phyloP scores from a whole-genome alignment of 1,284 basidiomycete genomes.

The Rhodotorula sp. region DNA sequence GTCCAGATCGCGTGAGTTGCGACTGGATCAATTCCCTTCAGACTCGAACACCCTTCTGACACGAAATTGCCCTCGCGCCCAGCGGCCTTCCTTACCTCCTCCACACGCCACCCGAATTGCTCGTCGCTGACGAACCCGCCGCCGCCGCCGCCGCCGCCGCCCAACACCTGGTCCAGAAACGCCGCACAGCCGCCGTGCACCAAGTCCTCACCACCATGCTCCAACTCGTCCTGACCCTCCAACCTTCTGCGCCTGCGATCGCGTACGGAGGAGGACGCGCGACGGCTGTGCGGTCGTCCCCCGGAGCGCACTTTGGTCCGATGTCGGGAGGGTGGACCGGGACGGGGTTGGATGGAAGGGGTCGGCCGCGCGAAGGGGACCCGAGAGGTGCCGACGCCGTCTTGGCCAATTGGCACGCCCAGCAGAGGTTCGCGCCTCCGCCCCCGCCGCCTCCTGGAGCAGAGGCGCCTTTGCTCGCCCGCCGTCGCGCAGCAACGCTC shows the following conservation, averaged over 20 bases:
- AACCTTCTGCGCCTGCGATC: conserved; percentile 20
- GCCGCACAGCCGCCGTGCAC: conserved; percentile 23
- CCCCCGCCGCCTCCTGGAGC: neutral
- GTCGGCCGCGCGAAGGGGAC: too few relatives aligned
- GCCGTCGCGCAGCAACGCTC: conserved; percentile 23
- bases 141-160: too few relatives aligned
- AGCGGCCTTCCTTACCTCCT: conserved; percentile 37
- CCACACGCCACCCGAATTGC: conserved; percentile 4
- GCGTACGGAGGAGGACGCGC: conserved; percentile 10
- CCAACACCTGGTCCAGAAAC: neutral
- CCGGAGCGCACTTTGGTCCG: too few relatives aligned
- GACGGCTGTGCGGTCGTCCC: too few relatives aligned
- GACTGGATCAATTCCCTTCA: too few relatives aligned
- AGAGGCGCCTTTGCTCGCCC: neutral
- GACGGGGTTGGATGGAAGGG: too few relatives aligned
- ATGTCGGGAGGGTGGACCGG: too few relatives aligned
- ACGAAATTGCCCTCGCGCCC: neutral
- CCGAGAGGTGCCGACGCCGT: too few relatives aligned
- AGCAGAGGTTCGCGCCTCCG: neutral
- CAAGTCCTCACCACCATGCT: conserved; percentile 30
- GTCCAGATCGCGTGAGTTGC: conserved; percentile 33
- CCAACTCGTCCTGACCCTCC: conserved; percentile 34
- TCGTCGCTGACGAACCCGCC: neutral
- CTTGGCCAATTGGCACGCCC: neutral
- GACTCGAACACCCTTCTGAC: too few relatives aligned